Base-by-base conservation (phyloP, 768 basidiomycete species). In the Fomitopsis pulvina region DNA sequence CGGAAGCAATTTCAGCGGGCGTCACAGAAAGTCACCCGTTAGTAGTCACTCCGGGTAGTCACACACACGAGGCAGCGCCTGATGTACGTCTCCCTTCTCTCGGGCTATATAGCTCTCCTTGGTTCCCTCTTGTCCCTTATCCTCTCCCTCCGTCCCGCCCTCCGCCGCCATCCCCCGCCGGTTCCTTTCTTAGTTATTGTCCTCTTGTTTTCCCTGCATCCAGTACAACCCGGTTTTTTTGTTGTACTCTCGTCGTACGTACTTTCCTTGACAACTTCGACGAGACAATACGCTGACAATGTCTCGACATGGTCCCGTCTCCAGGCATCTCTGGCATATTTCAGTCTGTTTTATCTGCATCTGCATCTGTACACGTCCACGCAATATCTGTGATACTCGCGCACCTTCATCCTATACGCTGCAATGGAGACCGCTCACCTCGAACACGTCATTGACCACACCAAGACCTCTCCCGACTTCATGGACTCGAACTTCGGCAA, bases 361-460 rank as follows among this genome's bases (percentile, higher is more conserved):
- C 52, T 48, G 40, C 56, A 41, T 55, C 55, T 49, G 58, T 48
- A 55, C 54, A 38, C 48, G 22, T 32, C 48, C 48, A 42, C 55
- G 26, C 45, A 45, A 4, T 55, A 58, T 55, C 56, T 54, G 50
- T 57, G 50, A 43, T 53, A 56, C 46, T 50, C 51, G 48, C 54
- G 22, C 30, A 30, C 50, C 41, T 7, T 41, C 38, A 41, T 25
- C 45, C 53, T 44, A 41, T 40, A 41, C 48, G 50, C 50, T 52
- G 39, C 57, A 57, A 74, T 77, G 74, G 77, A 78, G 57, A 71
- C 71, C 41, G 74, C 72, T 42, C 68, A 72, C 57, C 60, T 72
- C 62, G 68, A 68, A 55, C 66, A 68, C 62, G 63, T 67, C 54
- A 72, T 76, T 68, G 74, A 76, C 66, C 71, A 73, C 68, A 68